phyloP scores from a whole-genome alignment of 2,329 filamentous ascomycete genomes.

The Emmonsia crescens region DNA sequence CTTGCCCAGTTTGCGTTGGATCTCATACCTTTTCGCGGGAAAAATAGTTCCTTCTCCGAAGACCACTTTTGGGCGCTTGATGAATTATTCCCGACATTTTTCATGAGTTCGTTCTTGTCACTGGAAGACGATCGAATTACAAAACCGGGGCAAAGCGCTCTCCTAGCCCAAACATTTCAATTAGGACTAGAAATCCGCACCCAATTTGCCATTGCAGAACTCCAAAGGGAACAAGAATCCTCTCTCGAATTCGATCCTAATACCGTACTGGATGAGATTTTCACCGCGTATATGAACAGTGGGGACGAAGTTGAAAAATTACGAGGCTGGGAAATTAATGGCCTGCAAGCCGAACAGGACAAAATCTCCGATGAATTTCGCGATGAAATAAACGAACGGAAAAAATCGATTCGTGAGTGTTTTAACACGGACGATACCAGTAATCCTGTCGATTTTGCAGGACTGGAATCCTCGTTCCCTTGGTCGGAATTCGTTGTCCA shows the following conservation, averaged over 20 bases:
- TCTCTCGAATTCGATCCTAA: background rate
- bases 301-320: conserved; percentile 3
- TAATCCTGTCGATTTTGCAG: conserved; percentile 30
- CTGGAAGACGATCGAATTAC: background rate
- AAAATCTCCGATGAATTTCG: background rate
- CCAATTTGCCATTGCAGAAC: conserved; percentile 7
- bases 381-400: conserved; percentile 4
- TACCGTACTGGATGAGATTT: conserved; percentile 6
- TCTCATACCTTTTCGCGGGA: conserved; percentile 4
- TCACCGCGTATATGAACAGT: background rate
- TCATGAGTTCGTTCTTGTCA: background rate
- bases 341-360: conserved; percentile 5
- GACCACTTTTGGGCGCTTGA: background rate
- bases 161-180: conserved; percentile 5
- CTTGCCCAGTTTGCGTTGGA: conserved; percentile 11
- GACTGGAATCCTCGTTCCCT: conserved; percentile 36
- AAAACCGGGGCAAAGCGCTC: background rate
- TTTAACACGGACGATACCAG: background rate
- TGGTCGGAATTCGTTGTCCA: conserved; percentile 41
- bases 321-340: conserved; percentile 10
- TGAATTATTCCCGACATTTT: background rate
- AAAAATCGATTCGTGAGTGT: background rate
- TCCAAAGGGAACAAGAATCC: background rate
- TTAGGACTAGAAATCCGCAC: conserved; percentile 13
- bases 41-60: background rate